A percentile compares a stretch with the other conserved stretches of the same genome.
These are phyloP conservation scores for Thalassiosira mediterranea DNA, from an alignment of 352 stramenopile species.

Conservation along the genomic window DNA sequence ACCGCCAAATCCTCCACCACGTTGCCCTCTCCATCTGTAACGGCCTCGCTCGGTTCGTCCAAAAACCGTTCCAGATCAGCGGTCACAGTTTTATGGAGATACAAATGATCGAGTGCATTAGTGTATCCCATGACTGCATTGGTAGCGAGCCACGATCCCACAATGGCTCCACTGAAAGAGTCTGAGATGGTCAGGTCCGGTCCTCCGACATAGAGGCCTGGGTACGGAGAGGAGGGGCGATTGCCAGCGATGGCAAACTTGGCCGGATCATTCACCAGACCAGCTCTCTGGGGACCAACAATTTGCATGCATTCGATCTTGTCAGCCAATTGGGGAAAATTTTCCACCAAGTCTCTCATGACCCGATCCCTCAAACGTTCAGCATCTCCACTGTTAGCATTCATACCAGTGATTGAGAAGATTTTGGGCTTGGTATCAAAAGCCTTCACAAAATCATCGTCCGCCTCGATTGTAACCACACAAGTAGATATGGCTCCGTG, in stretches of 20 bases:
- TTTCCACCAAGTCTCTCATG: slow-evolving; percentile 70
- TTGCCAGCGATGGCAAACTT: slow-evolving; percentile 81
- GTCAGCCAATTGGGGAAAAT: slow-evolving; percentile 77
- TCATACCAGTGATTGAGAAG: slow-evolving; percentile 53
- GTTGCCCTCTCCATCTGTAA: slow-evolving; percentile 37
- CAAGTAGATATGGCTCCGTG: slow-evolving; percentile 74
- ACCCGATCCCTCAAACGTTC: slow-evolving; percentile 66
- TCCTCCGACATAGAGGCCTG: slow-evolving; percentile 72
- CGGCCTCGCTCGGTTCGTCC: slow-evolving; percentile 49
- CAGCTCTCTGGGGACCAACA: slow-evolving; percentile 57
- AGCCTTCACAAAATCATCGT: slow-evolving; percentile 81
- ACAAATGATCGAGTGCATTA: slow-evolving; percentile 71
- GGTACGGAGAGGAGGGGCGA: slow-evolving; percentile 70
- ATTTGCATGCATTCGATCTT: slow-evolving; percentile 58
- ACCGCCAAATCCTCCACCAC: slow-evolving; percentile 76
- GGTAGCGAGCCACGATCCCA: slow-evolving; percentile 73
- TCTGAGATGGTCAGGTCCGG: slow-evolving; percentile 77
- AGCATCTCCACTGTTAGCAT: slow-evolving; percentile 26
- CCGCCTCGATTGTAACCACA: slow-evolving; percentile 84
- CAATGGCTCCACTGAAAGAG: slow-evolving; percentile 72
- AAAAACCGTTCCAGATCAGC: slow-evolving; percentile 70
- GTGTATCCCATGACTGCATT: slow-evolving; percentile 82
- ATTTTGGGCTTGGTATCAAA: slow-evolving; percentile 82
- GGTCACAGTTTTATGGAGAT: slow-evolving; percentile 82
- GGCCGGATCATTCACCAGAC: slow-evolving; percentile 72